Percentiles rank a stretch among this genome's conserved stretches.
Conservation (phyloP, 2,329 filamentous ascomycete genomes). For the Colletotrichum lentis region DNA sequence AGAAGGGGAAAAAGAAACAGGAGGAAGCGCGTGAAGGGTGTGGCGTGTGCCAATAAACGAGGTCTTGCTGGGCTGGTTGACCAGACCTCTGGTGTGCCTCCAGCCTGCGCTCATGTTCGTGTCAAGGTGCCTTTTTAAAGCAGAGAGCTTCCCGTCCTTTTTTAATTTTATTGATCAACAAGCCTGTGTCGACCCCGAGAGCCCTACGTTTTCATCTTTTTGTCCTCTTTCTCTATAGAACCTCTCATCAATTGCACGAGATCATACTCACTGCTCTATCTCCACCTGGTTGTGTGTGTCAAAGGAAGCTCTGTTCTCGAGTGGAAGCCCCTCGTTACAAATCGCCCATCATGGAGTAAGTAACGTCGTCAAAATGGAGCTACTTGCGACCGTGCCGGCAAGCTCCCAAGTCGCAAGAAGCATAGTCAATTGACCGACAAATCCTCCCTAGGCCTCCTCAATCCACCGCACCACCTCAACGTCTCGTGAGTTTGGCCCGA, state of each 20-base stretch:
- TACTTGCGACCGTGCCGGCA: background rate
- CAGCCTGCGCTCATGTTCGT: constrained; percentile 20
- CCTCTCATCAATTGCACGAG: constrained; percentile 7
- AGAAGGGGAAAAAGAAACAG: background rate
- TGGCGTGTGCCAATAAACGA: constrained; percentile 11
- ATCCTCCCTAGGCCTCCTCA: constrained; percentile 18
- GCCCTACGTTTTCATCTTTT: background rate
- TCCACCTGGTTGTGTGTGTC: background rate
- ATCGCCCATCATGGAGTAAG: constrained; percentile 33
- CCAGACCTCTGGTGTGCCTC: background rate
- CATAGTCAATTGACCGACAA: background rate
- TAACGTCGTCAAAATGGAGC: background rate
- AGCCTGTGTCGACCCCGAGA: background rate
- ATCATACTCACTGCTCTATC: background rate
- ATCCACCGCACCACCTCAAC: constrained; percentile 24
- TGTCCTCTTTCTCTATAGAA: background rate
- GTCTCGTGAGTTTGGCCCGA: constrained; percentile 29
- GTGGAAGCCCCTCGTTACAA: background rate
- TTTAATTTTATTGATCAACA: constrained; percentile 3
- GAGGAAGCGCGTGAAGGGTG: background rate
- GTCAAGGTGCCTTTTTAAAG: constrained; percentile 27
- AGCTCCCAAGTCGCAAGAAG: background rate
- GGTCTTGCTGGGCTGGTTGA: background rate
- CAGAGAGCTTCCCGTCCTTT: constrained; percentile 17
- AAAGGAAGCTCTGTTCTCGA: background rate